Base-by-base conservation (phyloP, 495 filamentous ascomycete genomes). In the Talaromyces borbonicus region DNA sequence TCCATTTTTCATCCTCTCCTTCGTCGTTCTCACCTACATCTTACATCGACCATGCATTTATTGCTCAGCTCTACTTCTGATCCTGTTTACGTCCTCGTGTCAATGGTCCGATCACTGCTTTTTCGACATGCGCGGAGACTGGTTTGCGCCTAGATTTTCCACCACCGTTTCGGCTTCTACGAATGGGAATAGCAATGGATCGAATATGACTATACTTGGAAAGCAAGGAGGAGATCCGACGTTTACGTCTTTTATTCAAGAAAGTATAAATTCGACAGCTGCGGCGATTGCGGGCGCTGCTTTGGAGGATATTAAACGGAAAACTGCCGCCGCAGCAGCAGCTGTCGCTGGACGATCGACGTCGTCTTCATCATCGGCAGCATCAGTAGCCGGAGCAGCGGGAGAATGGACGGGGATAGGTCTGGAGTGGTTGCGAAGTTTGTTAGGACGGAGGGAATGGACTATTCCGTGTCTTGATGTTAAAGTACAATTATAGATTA, bases 61-160 rank as follows among this genome's bases (percentile, higher is more conserved):
- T 75, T 94, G 87, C 73, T 90, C 87, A 45, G 74, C 87, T 47
- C 80, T 94, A 24, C 85, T 94, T 45, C 70, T 93, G 50, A 85
- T 90, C 47, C 83, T 94, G 51, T 94, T 94, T 70, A 71, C 81
- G 37, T 90, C 85, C 12, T 90, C 85, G 22, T 94, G 87, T 66
- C 81, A 90, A 74, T 94, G 87, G 87, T 84, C 83, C 49, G 86
- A 92, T 57, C 80, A 80, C 20, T 94, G 87, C 62, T 87, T 90
- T 68, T 85, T 94, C 57, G 85, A 92, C 62, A 75, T 89, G 33
- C 80, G 73, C 43, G 68, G 81, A 52, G 85, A 90, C 66, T 92
- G 85, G 85, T 90, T 90, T 62, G 72, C 85, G 37, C 80, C 87
- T 12, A 75, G 79, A 23, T 72, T 68, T 36, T 41, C 60, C 14